Evolutionary conservation across 768 basidiomycete genomes (phyloP).

Genomic region (Imleria badia): DNA sequence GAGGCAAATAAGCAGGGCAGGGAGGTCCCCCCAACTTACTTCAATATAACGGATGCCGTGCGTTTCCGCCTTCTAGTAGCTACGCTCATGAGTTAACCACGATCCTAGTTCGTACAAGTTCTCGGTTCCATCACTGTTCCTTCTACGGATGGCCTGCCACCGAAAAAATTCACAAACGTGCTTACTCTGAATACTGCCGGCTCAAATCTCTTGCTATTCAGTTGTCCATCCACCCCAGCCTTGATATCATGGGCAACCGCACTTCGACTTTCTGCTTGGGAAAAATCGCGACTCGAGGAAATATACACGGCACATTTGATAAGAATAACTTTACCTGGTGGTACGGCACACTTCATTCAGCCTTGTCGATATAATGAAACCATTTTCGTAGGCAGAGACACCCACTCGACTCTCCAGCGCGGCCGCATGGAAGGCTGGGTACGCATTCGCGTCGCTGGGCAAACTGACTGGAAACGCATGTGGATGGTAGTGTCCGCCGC

Average conservation of each 20-base stretch:
- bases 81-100: conserved; percentile 6
- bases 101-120: conserved; percentile 69
- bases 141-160: conserved; percentile 45
- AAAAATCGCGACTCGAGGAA: conserved; percentile 92
- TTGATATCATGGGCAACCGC: conserved; percentile 91
- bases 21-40: conserved; percentile 84
- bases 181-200: conserved; percentile 94
- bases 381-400: conserved; percentile 40
- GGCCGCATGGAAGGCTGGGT: conserved; percentile 92
- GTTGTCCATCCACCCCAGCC: conserved; percentile 68
- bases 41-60: conserved; percentile 87
- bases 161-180: conserved; percentile 69
- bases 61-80: conserved; percentile 32
- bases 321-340: conserved; percentile 64
- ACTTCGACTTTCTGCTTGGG: conserved; percentile 88
- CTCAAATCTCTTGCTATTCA: conserved; percentile 84
- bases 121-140: conserved; percentile 72
- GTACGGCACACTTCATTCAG: conserved; percentile 26
- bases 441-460: conserved; percentile 88
- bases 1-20: conserved; percentile 76
- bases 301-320: conserved; percentile 96
- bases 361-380: conserved; percentile 28
- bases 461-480: conserved; percentile 92
- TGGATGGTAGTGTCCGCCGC: conserved; percentile 76
- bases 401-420: conserved; percentile 61